Base-by-base conservation (phyloP, 1,139 yeast genomes). In the Geotrichum bryndzae region DNA sequence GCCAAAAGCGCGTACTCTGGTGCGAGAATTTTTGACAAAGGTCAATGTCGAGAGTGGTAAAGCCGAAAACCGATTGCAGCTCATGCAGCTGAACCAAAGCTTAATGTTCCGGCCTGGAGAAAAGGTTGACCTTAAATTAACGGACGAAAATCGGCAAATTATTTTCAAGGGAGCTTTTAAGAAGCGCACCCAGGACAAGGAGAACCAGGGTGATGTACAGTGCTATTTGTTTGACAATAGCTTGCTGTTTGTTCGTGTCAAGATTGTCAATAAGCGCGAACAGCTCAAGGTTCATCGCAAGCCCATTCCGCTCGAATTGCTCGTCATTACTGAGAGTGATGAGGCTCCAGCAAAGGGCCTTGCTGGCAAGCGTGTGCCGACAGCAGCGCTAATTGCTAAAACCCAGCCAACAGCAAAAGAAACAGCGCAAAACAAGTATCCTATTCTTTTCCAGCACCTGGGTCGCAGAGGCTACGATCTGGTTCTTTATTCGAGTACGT, bases 41-140 rank as follows among this genome's bases (percentile, higher is more conserved):
- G 91, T 94, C 68, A 95, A 95, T 74, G 79, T 85, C 55, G 97
- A 92, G 70, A 88, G 96, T 58, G 99, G 99, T 74, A 92, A 88
- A 69, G 90, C 96, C 58, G 94, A 96, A 50, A 97, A 94, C 78
- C 82, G 97, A 67, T 92, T 91, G 76, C 90, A 91, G 69, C 81
- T 94, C 65, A 88, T 91, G 81, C 88, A 91, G 61, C 80, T 95
- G 73, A 92, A 90, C 71, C 89, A 94, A 73, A 83, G 85, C 65
- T 77, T 87, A 58, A 80, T 85, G 11, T 87, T 85, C 76, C 81
- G 88, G 66, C 86, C 86, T 4, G 97, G 97, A 60, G 96, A 92
- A 72, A 89, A 87, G 70, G 91, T 92, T 38, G 91, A 94, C 71
- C 80, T 94, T 77, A 90, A 90, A 67, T 80, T 95, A 68, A 84